A percentile compares a stretch with the other conserved stretches of the same genome.
phyloP scores from a whole-genome alignment of 495 filamentous ascomycete species.

The Xylaria grammica region DNA sequence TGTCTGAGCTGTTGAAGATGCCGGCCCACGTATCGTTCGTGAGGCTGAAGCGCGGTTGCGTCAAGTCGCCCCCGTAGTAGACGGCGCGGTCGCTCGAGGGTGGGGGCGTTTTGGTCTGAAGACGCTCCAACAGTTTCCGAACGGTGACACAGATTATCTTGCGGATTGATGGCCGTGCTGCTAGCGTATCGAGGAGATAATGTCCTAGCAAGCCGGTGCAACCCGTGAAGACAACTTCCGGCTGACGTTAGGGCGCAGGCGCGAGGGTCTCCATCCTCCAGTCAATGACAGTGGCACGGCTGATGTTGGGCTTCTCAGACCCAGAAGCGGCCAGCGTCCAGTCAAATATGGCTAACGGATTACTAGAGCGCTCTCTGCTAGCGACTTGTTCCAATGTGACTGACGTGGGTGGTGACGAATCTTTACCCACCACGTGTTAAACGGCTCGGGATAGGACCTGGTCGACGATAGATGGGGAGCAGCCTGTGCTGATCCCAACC shows the following conservation, averaged over 20 bases:
- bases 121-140: background rate
- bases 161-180: background rate
- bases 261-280: background rate
- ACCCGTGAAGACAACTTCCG: constrained; percentile 31
- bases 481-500: background rate
- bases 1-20: constrained; percentile 55
- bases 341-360: background rate
- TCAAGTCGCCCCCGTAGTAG: constrained; percentile 46
- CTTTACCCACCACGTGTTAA: background rate
- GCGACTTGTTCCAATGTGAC: background rate
- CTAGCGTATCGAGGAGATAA: constrained; percentile 11
- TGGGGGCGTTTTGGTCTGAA: background rate
- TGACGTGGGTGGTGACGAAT: background rate
- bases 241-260: background rate
- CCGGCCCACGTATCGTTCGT: constrained; percentile 17
- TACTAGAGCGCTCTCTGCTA: background rate
- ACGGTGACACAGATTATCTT: constrained; percentile 26
- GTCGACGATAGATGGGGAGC: background rate
- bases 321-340: background rate
- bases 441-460: background rate
- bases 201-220: constrained; percentile 33
- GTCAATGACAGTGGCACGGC: background rate
- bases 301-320: background rate
- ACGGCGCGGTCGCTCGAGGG: background rate
- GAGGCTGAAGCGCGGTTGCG: constrained; percentile 48